phyloP scores from a whole-genome alignment of 1,284 basidiomycete species.

The Ceratobasidium sp. region DNA sequence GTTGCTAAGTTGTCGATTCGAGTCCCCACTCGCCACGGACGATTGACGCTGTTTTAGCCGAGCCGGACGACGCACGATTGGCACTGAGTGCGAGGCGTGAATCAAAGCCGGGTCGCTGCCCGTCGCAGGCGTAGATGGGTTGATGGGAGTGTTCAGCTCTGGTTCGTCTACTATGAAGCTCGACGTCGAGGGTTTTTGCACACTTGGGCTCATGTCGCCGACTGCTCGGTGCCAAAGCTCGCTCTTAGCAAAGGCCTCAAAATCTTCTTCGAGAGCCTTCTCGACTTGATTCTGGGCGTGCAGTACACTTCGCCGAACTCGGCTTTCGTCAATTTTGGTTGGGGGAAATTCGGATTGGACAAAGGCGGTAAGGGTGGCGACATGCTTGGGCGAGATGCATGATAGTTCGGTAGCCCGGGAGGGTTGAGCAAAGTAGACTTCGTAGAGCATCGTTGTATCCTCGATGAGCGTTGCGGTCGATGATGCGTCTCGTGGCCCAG shows the following conservation, averaged over 20 bases:
- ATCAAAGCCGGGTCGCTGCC: slow-evolving; percentile 10
- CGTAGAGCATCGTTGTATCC: slow-evolving; percentile 85
- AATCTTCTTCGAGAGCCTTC: slow-evolving; percentile 89
- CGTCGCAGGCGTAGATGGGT: not conserved
- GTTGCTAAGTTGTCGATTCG: slow-evolving; percentile 53
- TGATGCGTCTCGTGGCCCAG: slow-evolving; percentile 60
- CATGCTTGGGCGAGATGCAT: slow-evolving; percentile 70
- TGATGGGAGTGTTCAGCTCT: slow-evolving; percentile 1
- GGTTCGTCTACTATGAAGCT: slow-evolving; percentile 10
- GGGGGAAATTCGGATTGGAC: slow-evolving; percentile 56
- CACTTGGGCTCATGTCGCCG: slow-evolving; percentile 64
- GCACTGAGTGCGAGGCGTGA: slow-evolving; percentile 25
- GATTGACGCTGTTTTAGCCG: slow-evolving; percentile 15
- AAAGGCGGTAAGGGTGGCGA: slow-evolving; percentile 73
- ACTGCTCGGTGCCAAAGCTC: slow-evolving; percentile 91
- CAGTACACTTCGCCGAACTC: slow-evolving; percentile 78
- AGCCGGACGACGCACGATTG: slow-evolving; percentile 24
- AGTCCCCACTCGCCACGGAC: slow-evolving; percentile 27
- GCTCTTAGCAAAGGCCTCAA: slow-evolving; percentile 83
- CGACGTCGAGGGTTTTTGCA: slow-evolving; percentile 16
- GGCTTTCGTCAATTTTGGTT: slow-evolving; percentile 56
- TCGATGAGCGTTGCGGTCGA: slow-evolving; percentile 69
- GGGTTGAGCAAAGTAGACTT: slow-evolving; percentile 78
- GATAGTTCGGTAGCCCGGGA: slow-evolving; percentile 65
- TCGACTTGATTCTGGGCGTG: slow-evolving; percentile 85